Evolutionary conservation across 345 rosid genomes (phyloP).

Genomic region (Camelina neglecta): DNA sequence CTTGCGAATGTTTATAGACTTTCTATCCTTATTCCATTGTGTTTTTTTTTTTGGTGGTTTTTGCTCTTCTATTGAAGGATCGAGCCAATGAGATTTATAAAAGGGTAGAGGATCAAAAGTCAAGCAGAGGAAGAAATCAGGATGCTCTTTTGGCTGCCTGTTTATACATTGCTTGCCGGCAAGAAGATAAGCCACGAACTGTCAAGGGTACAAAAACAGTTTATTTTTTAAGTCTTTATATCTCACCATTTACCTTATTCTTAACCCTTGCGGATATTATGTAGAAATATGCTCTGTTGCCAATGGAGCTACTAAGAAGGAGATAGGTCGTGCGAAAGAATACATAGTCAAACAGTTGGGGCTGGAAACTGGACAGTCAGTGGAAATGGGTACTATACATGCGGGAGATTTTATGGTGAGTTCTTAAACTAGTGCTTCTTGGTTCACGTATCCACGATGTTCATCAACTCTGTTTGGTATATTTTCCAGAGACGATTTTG

Average conservation of each 20-base stretch:
- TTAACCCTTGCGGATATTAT: conserved; percentile 46
- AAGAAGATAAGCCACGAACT: conserved; percentile 95
- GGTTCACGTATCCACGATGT: neutral
- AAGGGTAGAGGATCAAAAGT: conserved; percentile 96
- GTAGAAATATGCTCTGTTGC: conserved; percentile 97
- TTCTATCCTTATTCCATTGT: neutral
- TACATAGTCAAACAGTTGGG: conserved; percentile 96
- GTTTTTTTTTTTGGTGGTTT: neutral
- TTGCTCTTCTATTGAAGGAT: conserved; percentile 57
- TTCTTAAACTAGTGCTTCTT: conserved; percentile 19
- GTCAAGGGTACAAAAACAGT: conserved; percentile 73
- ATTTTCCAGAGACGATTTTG: conserved; percentile 86
- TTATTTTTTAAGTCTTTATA: conserved; percentile 43
- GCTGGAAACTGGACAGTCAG: conserved; percentile 83
- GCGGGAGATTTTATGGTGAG: conserved; percentile 97
- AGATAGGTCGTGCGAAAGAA: conserved; percentile 97
- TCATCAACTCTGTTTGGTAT: conserved; percentile 17
- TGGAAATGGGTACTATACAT: conserved; percentile 97
- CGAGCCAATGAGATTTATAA: conserved; percentile 97
- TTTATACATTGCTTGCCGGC: conserved; percentile 96
- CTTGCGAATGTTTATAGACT: neutral
- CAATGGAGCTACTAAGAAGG: conserved; percentile 98
- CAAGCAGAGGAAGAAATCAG: conserved; percentile 99
- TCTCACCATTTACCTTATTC: conserved; percentile 44
- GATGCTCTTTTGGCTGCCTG: conserved; percentile 99